Evolutionary conservation across 1,284 basidiomycete species (phyloP).

Genomic region (Sporisorium sorghi): DNA sequence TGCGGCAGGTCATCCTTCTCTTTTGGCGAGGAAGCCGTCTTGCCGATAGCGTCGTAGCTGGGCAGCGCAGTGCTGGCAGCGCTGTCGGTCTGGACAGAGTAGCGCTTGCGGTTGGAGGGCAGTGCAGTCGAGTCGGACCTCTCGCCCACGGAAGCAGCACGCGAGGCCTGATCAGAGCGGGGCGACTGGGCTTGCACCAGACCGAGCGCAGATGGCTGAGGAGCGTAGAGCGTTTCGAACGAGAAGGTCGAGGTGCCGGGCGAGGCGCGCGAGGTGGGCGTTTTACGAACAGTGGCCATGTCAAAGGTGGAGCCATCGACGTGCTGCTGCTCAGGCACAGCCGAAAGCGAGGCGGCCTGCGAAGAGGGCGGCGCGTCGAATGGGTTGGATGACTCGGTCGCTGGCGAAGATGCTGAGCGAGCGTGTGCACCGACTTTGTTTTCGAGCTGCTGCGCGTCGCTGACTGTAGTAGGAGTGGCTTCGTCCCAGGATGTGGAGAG

Average conservation of each 20-base stretch:
- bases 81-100: slow-evolving; percentile 41
- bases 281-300: slow-evolving; percentile 29
- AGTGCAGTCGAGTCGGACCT: slow-evolving; percentile 33
- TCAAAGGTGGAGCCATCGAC: slow-evolving; percentile 33
- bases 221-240: slow-evolving; percentile 27
- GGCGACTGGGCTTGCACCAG: slow-evolving; percentile 23
- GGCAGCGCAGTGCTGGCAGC: slow-evolving; percentile 36
- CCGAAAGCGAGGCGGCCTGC: neutral
- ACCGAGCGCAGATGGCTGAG: slow-evolving; percentile 7
- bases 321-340: slow-evolving; percentile 29
- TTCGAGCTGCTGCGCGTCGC: slow-evolving; percentile 12
- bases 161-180: slow-evolving; percentile 37
- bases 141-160: slow-evolving; percentile 33
- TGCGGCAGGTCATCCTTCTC: slow-evolving; percentile 22
- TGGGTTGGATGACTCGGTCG: neutral
- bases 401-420: neutral
- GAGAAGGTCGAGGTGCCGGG: slow-evolving; percentile 7
- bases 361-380: neutral
- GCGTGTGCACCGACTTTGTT: slow-evolving; percentile 5
- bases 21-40: slow-evolving; percentile 1
- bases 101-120: slow-evolving; percentile 36
- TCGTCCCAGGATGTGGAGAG: slow-evolving; percentile 36
- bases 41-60: slow-evolving; percentile 23
- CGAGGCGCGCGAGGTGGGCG: slow-evolving; percentile 6
- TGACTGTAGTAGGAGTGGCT: slow-evolving; percentile 2